Conservation (phyloP, 2,329 filamentous ascomycete genomes). For the Fusarium penzigii region DNA sequence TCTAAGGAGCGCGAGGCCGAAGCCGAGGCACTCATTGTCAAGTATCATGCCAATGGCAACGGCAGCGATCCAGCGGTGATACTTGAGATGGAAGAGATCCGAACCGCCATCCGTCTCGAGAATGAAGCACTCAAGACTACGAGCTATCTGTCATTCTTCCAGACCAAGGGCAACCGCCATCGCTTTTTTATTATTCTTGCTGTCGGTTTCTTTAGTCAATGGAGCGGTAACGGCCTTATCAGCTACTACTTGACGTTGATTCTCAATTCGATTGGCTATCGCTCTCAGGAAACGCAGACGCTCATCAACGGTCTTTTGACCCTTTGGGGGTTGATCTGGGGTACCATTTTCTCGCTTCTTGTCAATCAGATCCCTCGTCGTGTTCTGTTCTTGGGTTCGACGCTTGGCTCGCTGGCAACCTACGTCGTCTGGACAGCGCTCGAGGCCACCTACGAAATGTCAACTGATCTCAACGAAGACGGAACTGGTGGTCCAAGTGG, state of each 20-base stretch:
- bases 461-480: too few species aligned
- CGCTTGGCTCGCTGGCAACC: too few species aligned
- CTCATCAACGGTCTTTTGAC: constrained; percentile 29
- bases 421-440: too few species aligned
- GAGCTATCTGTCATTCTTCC: constrained; percentile 21
- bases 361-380: too few species aligned
- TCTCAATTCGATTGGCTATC: constrained; percentile 38
- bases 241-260: constrained; percentile 40
- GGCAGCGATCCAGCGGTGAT: constrained; percentile 10
- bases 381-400: too few species aligned
- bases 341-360: too few species aligned
- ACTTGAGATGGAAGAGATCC: constrained; percentile 19
- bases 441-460: too few species aligned
- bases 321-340: constrained; percentile 31
- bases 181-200: constrained; percentile 28
- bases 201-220: constrained; percentile 30
- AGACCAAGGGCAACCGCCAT: constrained; percentile 29
- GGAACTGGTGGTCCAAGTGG: background rate
- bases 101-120: constrained; percentile 16
- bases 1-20: constrained; percentile 24
- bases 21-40: constrained; percentile 11
- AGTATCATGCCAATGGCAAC: constrained; percentile 21
- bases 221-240: constrained; percentile 29
- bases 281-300: constrained; percentile 36
- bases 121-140: constrained; percentile 11